phyloP scores from a whole-genome alignment of 164 flowering plant genomes.

The Cinnamomum micranthum region DNA sequence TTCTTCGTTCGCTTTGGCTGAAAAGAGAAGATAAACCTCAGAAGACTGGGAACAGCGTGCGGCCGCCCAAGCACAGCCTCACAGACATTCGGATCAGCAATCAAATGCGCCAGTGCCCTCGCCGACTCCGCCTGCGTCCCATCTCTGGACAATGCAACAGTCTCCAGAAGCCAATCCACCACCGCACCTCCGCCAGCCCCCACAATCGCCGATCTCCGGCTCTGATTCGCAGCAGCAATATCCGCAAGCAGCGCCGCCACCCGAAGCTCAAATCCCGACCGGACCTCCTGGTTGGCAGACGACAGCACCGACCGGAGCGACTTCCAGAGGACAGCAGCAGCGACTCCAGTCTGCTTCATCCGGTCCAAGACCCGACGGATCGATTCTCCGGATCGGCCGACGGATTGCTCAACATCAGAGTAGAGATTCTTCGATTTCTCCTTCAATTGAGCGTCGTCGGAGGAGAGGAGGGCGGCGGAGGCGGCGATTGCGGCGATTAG shows the following conservation, averaged over 20 bases:
- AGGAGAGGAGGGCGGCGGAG: conserved; percentile 17
- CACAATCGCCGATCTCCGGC: conserved; percentile 74
- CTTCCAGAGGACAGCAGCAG: conserved; percentile 81
- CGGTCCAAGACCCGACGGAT: conserved; percentile 34
- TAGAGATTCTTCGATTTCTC: conserved; percentile 17
- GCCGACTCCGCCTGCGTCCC: conserved; percentile 91
- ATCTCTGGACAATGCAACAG: conserved; percentile 46
- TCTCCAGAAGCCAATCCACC: conserved; percentile 89
- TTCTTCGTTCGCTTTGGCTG: conserved; percentile 69
- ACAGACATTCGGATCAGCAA: conserved; percentile 72
- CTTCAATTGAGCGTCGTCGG: conserved; percentile 5
- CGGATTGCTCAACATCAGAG: conserved; percentile 30
- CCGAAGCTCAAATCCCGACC: conserved; percentile 78
- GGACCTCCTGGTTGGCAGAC: conserved; percentile 80
- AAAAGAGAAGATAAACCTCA: conserved; percentile 77
- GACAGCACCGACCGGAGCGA: conserved; percentile 80
- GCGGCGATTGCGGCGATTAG: conserved; percentile 33
- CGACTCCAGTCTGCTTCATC: conserved; percentile 68
- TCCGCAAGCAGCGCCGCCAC: conserved; percentile 92
- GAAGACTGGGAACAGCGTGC: conserved; percentile 70
- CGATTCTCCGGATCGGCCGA: conserved; percentile 43
- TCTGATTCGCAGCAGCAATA: conserved; percentile 69
- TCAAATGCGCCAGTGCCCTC: conserved; percentile 79
- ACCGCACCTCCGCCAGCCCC: conserved; percentile 92
- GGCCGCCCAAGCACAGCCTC: conserved; percentile 73